Percentiles rank a stretch among this genome's conserved stretches.
Conservation (phyloP, 2,329 filamentous ascomycete species). For the Cercospora zeae-maydis region DNA sequence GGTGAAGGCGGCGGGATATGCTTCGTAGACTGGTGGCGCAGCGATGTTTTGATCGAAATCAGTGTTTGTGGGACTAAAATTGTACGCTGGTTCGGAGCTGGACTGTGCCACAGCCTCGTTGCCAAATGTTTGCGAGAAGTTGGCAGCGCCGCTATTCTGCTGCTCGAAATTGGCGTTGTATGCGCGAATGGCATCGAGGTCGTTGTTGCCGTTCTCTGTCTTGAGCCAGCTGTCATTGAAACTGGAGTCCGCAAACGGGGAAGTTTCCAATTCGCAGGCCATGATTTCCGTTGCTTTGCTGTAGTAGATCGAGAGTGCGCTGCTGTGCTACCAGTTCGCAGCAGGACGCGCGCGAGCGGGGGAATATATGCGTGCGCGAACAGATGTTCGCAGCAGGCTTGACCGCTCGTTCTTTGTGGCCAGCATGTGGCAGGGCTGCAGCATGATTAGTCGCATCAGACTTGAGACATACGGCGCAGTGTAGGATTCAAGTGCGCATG, state of each 20-base stretch:
- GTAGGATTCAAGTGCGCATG: background rate
- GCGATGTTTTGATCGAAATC: slow-evolving; percentile 18
- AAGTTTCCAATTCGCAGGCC: slow-evolving; percentile 20
- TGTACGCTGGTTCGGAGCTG: slow-evolving; percentile 2
- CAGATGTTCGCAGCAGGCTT: slow-evolving; percentile 27
- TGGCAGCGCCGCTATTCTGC: slow-evolving; percentile 9
- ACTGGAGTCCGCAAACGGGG: slow-evolving; percentile 20
- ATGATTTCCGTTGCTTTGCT: slow-evolving; percentile 10
- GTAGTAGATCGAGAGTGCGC: background rate
- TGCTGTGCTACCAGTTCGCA: slow-evolving; percentile 22
- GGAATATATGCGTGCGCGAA: slow-evolving; percentile 20
- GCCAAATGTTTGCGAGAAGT: slow-evolving; percentile 18
- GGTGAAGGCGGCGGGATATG: slow-evolving; percentile 19
- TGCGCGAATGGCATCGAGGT: slow-evolving; percentile 18
- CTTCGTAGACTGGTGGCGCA: slow-evolving; percentile 14
- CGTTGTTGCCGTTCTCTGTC: slow-evolving; percentile 6
- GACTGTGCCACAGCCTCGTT: slow-evolving; percentile 12
- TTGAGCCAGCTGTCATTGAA: slow-evolving; percentile 18
- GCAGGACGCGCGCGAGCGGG: slow-evolving; percentile 9
- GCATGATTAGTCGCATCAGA: slow-evolving; percentile 15
- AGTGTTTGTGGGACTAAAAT: background rate
- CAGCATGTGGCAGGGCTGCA: background rate
- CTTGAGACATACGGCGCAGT: slow-evolving; percentile 22
- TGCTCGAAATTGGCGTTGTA: slow-evolving; percentile 22
- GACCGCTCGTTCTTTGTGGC: slow-evolving; percentile 21